These are phyloP conservation scores for Paspalum vaginatum DNA, from an alignment of 176 grass and related monocot species.

Conservation along the genomic window DNA sequence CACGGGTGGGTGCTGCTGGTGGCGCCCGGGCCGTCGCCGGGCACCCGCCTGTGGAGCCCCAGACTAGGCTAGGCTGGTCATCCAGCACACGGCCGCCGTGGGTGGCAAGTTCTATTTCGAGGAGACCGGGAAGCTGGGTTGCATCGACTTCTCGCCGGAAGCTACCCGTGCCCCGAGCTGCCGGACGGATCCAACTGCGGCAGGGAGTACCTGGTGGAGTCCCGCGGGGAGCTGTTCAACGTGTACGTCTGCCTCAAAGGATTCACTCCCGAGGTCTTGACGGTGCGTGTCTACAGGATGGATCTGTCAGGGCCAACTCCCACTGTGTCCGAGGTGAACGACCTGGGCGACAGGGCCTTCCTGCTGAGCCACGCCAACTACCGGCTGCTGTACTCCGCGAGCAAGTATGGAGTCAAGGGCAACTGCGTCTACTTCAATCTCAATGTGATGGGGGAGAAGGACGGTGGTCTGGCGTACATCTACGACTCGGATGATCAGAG, in stretches of 20 bases:
- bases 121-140: neutral
- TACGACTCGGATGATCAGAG: neutral
- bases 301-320: neutral
- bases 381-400: neutral
- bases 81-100: neutral
- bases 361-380: neutral
- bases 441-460: neutral
- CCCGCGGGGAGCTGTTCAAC: neutral
- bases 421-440: neutral
- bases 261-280: neutral
- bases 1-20: conserved; percentile 14
- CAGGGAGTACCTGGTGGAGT: neutral
- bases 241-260: neutral
- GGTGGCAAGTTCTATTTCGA: neutral
- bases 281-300: neutral
- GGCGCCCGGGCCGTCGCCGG: neutral
- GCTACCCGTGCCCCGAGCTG: no score
- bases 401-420: neutral
- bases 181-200: neutral
- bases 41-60: neutral
- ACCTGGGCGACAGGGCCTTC: neutral
- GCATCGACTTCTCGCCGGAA: neutral
- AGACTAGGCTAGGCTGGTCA: neutral
- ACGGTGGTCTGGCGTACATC: neutral
- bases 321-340: neutral